Evolutionary conservation across 1,139 yeast species (phyloP).

Genomic region (Yamadazyma pseudoaaseri): DNA sequence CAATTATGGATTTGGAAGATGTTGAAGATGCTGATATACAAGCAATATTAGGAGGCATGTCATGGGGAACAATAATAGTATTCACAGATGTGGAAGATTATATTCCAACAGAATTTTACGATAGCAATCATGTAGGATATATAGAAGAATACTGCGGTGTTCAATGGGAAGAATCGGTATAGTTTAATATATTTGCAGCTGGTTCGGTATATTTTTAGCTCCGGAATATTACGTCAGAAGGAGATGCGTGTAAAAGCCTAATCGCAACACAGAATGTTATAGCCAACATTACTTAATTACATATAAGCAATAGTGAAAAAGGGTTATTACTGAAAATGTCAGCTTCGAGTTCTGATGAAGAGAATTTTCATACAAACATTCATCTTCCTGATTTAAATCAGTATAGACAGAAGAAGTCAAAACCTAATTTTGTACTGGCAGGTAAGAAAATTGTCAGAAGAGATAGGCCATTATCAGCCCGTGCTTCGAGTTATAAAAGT

Average conservation of each 20-base stretch:
- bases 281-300: too few species aligned
- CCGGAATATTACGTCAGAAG: background rate
- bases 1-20: constrained; percentile 77
- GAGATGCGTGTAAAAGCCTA: too few species aligned
- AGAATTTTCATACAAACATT: constrained; percentile 14
- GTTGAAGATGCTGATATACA: constrained; percentile 25
- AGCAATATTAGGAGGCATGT: constrained; percentile 74
- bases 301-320: background rate
- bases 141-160: constrained; percentile 91
- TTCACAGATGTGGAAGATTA: constrained; percentile 78
- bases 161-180: constrained; percentile 81
- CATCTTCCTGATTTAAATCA: constrained; percentile 14
- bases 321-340: background rate
- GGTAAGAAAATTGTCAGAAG: constrained; percentile 26
- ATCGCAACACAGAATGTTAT: too few species aligned
- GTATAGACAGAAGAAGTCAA: constrained; percentile 10
- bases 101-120: constrained; percentile 55
- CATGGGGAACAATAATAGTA: constrained; percentile 93
- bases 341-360: constrained; percentile 15
- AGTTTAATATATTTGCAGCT: too few species aligned
- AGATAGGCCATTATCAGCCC: constrained; percentile 25
- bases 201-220: too few species aligned
- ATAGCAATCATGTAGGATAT: constrained; percentile 70
- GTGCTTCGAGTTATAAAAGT: constrained; percentile 27
- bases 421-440: constrained; percentile 25